Evolutionary conservation across 352 stramenopile genomes (phyloP).

Genomic region (Globisporangium paroecandrum): DNA sequence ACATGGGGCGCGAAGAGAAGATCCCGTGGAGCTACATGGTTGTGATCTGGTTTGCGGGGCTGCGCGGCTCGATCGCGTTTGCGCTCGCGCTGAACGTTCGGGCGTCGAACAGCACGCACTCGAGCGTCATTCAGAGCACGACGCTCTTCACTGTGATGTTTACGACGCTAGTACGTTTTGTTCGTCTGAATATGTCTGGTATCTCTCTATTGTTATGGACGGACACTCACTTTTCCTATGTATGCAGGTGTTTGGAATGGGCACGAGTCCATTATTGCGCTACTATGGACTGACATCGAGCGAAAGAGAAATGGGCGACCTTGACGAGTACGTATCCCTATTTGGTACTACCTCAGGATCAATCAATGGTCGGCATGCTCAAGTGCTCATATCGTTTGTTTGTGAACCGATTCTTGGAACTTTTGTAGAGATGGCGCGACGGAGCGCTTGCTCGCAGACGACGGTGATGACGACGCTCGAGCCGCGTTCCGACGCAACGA

Average conservation of each 20-base stretch:
- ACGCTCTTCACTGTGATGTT: slow-evolving; percentile 83
- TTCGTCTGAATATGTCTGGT: background rate
- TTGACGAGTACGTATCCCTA: slow-evolving; percentile 47
- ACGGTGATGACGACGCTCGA: slow-evolving; percentile 25
- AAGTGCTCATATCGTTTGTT: background rate
- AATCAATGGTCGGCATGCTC: background rate
- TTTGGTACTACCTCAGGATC: background rate
- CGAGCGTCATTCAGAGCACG: slow-evolving; percentile 71
- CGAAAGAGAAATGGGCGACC: slow-evolving; percentile 31
- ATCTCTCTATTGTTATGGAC: background rate
- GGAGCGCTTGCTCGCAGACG: slow-evolving; percentile 49
- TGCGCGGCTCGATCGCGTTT: slow-evolving; percentile 92
- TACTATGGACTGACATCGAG: slow-evolving; percentile 51
- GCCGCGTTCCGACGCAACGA: slow-evolving; percentile 28
- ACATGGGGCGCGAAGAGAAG: slow-evolving; percentile 60
- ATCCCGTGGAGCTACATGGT: slow-evolving; percentile 79
- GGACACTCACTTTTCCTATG: background rate
- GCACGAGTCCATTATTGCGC: slow-evolving; percentile 60
- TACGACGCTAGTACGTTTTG: slow-evolving; percentile 54
- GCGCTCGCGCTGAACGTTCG: slow-evolving; percentile 77
- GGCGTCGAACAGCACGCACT: slow-evolving; percentile 47
- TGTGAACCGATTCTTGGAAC: background rate
- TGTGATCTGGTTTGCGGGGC: slow-evolving; percentile 91
- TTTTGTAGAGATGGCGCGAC: slow-evolving; percentile 35
- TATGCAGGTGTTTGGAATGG: slow-evolving; percentile 68